Evolutionary conservation across 768 basidiomycete genomes (phyloP), one percentile per base, ranked within the genome.

Genomic region (Mycena sanguinolenta): DNA sequence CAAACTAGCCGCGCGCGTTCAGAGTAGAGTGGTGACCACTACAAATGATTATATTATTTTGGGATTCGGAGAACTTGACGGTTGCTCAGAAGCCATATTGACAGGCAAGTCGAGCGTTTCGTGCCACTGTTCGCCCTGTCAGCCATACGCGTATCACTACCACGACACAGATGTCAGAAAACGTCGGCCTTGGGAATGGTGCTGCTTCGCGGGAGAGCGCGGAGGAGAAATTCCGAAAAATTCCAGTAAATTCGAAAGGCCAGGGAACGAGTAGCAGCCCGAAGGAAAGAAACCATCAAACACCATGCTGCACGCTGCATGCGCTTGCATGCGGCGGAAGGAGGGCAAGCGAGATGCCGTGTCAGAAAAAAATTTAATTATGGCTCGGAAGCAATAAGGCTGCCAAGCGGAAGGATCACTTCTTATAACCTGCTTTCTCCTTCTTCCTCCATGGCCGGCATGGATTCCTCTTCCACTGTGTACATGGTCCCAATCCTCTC

Each of bases 401-500:
- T 32, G 53, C 23, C 34, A 36, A 55, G 2, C 32, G 6, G 32
- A 10, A 4, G 32, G 10, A 34, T 34, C 4, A 10, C n/a, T n/a
- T n/a, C n/a, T n/a, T n/a, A n/a, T 38, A 54, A 54, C 17, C n/a
- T 54, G 30, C 42, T 27, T 16, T 61, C 38, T 49, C 14, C 32
- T 9, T 44, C 50, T n/a, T 60, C 68, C 12, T 19, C 68, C 46
- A 64, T 50, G 32, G 32, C 32, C 32, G 32, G 32, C 58, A 68
- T 72, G 71, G 49, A 63, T 32, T 62, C 69, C 42, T 62, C 69
- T 10, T 63, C 62, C 16, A 81, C 82, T 5, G 72, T 89, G 8
- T 88, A 85, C 76, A 84, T 89, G 77, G 25, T 50, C n/a, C 88
- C 89, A 49, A 82, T 88, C 30, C 80, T 83, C 32, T 87, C 88